These are phyloP conservation scores for Talaromyces amestolkiae DNA, from an alignment of 2,329 filamentous ascomycete species.

Conservation along the genomic window DNA sequence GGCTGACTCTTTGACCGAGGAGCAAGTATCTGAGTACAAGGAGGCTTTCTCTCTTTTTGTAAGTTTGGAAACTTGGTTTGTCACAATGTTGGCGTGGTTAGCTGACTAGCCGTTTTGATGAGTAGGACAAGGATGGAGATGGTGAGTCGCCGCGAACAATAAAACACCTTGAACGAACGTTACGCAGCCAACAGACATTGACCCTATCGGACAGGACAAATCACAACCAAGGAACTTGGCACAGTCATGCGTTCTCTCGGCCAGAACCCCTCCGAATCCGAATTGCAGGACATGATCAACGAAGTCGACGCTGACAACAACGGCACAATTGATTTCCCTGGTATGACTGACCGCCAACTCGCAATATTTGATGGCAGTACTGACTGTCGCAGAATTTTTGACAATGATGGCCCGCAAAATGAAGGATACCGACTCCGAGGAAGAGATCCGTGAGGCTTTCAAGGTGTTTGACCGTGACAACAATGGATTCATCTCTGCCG, in stretches of 20 bases:
- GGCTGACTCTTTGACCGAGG: slow-evolving; percentile 98
- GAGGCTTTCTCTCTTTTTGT: slow-evolving; percentile 99
- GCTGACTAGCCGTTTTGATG: slow-evolving; percentile 16
- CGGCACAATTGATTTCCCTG: slow-evolving; percentile 86
- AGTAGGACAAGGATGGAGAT: slow-evolving; percentile 85
- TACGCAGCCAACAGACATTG: not conserved
- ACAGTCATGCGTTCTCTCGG: slow-evolving; percentile 88
- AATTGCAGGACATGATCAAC: slow-evolving; percentile 92
- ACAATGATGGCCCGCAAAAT: slow-evolving; percentile 95
- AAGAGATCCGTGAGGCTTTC: slow-evolving; percentile 86
- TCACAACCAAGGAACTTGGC: slow-evolving; percentile 86
- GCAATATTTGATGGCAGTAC: not conserved
- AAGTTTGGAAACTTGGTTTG: slow-evolving; percentile 51
- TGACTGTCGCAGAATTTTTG: slow-evolving; percentile 65
- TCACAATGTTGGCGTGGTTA: not conserved
- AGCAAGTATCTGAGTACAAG: slow-evolving; percentile 99
- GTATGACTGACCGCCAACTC: slow-evolving; percentile 49
- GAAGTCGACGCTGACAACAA: slow-evolving; percentile 92
- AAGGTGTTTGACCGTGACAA: slow-evolving; percentile 89
- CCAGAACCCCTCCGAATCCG: slow-evolving; percentile 85
- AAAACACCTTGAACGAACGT: not conserved
- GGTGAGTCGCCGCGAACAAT: slow-evolving; percentile 58
- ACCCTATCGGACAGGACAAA: slow-evolving; percentile 62
- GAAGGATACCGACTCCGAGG: slow-evolving; percentile 89
- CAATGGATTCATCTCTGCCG: slow-evolving; percentile 87